phyloP scores from a whole-genome alignment of 345 rosid genomes.

The Cardamine resedifolia region DNA sequence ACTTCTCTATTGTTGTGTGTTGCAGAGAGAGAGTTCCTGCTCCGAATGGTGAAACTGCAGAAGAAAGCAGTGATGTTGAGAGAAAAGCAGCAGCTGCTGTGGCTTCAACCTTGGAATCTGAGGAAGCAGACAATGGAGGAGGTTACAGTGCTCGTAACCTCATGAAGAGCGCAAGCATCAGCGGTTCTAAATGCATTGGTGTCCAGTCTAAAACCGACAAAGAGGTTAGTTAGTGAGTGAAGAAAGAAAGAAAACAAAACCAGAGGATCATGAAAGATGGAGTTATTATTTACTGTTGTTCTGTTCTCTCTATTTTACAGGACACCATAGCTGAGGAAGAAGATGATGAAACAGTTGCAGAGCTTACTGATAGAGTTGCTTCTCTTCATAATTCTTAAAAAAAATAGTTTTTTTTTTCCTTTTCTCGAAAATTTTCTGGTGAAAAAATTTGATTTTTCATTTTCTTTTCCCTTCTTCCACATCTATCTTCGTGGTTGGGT shows the following conservation, averaged over 20 bases:
- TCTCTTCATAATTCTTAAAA: slow-evolving; percentile 34
- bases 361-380: slow-evolving; percentile 35
- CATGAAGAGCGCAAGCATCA: slow-evolving; percentile 93
- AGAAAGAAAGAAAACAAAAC: not conserved
- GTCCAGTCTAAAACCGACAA: slow-evolving; percentile 47
- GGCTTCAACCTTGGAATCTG: slow-evolving; percentile 48
- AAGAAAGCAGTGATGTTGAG: slow-evolving; percentile 47
- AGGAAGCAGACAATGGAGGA: slow-evolving; percentile 48
- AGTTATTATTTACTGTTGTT: slow-evolving; percentile 9
- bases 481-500: slow-evolving; percentile 37
- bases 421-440: slow-evolving; percentile 21
- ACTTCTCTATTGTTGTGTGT: slow-evolving; percentile 8
- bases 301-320: slow-evolving; percentile 23
- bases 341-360: slow-evolving; percentile 22
- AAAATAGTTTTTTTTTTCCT: not conserved
- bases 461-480: slow-evolving; percentile 29
- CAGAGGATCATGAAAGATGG: slow-evolving; percentile 8
- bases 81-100: slow-evolving; percentile 49
- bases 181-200: slow-evolving; percentile 86
- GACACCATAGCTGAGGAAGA: slow-evolving; percentile 41
- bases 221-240: slow-evolving; percentile 43
- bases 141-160: slow-evolving; percentile 63
- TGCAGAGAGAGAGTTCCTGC: slow-evolving; percentile 83
- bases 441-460: slow-evolving; percentile 20
- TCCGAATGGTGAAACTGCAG: slow-evolving; percentile 46